These are phyloP conservation scores for Inga leiocalycina DNA, from an alignment of 306 rosid genomes.

Conservation along the genomic window DNA sequence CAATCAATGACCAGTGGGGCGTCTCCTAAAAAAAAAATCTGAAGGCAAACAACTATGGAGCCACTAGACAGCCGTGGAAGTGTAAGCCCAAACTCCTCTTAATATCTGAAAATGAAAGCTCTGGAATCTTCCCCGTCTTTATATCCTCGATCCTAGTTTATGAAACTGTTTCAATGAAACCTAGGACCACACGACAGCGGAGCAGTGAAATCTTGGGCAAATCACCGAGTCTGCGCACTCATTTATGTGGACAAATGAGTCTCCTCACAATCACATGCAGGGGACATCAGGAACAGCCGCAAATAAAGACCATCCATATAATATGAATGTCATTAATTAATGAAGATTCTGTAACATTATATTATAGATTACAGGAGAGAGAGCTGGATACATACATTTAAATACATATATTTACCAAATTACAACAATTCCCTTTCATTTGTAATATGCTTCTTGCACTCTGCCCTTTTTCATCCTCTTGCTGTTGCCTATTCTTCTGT, in stretches of 20 bases:
- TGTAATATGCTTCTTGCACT: neutral
- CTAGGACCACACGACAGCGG: conserved; percentile 4
- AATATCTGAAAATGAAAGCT: conserved; percentile 13
- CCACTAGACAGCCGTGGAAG: neutral
- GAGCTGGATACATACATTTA: neutral
- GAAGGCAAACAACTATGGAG: neutral
- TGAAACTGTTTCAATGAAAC: neutral
- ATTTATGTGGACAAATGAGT: neutral
- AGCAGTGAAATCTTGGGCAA: neutral
- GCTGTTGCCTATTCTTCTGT: conserved; percentile 34
- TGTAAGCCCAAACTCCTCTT: neutral
- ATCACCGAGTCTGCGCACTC: neutral
- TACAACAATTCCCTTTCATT: neutral
- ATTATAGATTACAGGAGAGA: too few relatives aligned
- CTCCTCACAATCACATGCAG: neutral
- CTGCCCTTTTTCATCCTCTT: conserved; percentile 8
- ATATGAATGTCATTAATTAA: conserved; percentile 5
- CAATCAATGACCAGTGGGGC: conserved; percentile 1
- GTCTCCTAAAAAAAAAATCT: neutral
- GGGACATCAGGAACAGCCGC: neutral
- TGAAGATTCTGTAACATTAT: neutral
- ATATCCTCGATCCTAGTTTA: conserved; percentile 7
- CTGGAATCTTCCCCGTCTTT: neutral
- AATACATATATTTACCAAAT: neutral
- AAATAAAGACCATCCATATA: neutral